Conservation (phyloP, 208 protist genomes). For the Acanthamoeba culbertsoni region DNA sequence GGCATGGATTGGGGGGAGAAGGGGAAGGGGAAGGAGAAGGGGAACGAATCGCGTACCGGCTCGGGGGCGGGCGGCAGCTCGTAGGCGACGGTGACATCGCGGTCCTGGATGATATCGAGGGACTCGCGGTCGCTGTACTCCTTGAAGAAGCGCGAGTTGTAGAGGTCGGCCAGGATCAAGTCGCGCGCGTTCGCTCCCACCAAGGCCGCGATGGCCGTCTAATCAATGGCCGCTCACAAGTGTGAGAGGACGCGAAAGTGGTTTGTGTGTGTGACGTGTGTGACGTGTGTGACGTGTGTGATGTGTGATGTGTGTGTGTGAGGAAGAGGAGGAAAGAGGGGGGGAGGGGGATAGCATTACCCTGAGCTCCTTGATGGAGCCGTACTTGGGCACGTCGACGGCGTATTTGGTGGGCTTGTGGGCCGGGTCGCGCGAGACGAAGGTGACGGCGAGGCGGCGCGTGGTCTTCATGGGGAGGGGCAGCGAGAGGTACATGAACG, state of each 20-base stretch:
- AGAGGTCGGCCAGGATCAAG: neutral
- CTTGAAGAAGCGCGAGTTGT: constrained; percentile 43
- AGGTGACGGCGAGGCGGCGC: neutral
- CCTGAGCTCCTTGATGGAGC: constrained; percentile 18
- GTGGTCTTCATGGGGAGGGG: constrained; percentile 30
- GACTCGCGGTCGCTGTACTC: constrained; percentile 54
- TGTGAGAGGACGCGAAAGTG: neutral
- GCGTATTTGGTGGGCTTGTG: neutral
- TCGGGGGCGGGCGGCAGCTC: constrained; percentile 32
- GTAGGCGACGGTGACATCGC: constrained; percentile 61
- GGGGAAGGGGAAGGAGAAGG: neutral
- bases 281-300: too few species aligned
- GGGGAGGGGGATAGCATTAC: neutral
- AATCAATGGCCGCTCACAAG: neutral
- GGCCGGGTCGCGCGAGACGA: constrained; percentile 1
- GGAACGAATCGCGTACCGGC: neutral
- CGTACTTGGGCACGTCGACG: constrained; percentile 27
- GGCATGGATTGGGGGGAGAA: neutral
- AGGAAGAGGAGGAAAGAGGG: neutral
- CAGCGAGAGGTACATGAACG: constrained; percentile 72
- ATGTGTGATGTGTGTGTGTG: too few species aligned
- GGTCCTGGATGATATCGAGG: constrained; percentile 46
- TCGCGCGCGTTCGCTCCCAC: neutral
- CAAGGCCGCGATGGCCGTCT: neutral
- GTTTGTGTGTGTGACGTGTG: too few species aligned